Evolutionary conservation across 2,329 filamentous ascomycete species (phyloP), one percentile per base, ranked within the genome.

Genomic region (Xylariaceae sp.): DNA sequence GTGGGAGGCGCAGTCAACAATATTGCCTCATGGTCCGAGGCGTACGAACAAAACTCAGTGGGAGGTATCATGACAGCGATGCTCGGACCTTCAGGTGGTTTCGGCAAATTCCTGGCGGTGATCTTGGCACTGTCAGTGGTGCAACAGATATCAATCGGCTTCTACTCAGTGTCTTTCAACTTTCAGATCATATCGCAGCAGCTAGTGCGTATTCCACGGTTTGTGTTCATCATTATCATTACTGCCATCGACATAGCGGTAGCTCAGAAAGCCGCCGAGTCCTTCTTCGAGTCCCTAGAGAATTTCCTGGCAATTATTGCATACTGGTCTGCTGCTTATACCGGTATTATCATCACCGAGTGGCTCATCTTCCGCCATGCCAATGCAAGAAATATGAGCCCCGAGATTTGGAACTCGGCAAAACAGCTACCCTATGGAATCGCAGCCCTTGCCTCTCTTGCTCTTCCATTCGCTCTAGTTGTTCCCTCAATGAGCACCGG

Each of bases 101-200:
- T 86, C 55, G 82, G 81, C 47, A 78, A 78, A 52, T 83, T 85
- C 56, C 68, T 84, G 17, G 75, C 80, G 1, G 81, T 84, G 2
- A 60, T 84, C 9, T 72, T 85, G 15, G 73, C 77, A 4, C 70
- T 83, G 39, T 77, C 75, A 1, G 62, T 85, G 33, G 65, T 85
- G 11, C 81, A 80, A 31, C 84, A 85, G 63, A 71, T 81, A 11
- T 71, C 77, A 1, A 77, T 76, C 15, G 81, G 78, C 11, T 76
- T 81, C 66, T 85, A 85, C 69, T 76, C 78, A 59, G 75, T 84
- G 55, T 80, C 80, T 5, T 72, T 85, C 57, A 84, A 85, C 70
- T 80, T 84, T 62, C 82, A 85, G 65, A 80, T 82, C 54, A 66
- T 85, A 18, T 64, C 81, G 3, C 81, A 82, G 0, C 73, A 72